phyloP scores from a whole-genome alignment of 2,329 filamentous ascomycete genomes.

The Raffaelea arxii region DNA sequence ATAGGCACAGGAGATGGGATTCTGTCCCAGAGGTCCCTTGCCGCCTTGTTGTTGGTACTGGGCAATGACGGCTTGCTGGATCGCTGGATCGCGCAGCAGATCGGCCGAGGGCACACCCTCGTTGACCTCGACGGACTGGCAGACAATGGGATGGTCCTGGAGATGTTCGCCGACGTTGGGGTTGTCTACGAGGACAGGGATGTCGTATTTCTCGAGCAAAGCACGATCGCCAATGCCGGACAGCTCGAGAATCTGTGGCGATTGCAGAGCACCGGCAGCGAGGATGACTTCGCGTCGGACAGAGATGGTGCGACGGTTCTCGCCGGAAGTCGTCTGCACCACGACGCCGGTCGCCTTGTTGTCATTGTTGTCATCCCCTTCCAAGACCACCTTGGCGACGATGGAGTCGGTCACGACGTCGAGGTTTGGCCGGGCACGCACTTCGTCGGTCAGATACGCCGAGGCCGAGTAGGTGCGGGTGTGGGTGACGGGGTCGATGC shows the following conservation, averaged over 20 bases:
- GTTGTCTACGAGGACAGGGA: constrained; percentile 30
- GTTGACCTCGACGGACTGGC: constrained; percentile 23
- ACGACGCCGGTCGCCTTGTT: constrained; percentile 15
- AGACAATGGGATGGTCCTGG: constrained; percentile 31
- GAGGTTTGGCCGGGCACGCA: constrained; percentile 9
- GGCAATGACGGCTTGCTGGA: constrained; percentile 14
- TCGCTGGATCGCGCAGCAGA: constrained; percentile 14
- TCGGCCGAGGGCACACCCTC: constrained; percentile 19
- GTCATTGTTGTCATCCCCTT: constrained; percentile 1
- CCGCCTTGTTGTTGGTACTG: constrained; percentile 21
- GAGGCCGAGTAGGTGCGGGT: constrained; percentile 9
- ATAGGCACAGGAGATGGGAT: constrained; percentile 20
- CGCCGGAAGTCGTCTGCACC: constrained; percentile 10
- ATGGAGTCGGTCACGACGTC: constrained; percentile 14
- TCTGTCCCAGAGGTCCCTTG: constrained; percentile 22
- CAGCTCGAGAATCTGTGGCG: constrained; percentile 24
- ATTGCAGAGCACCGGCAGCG: constrained; percentile 31
- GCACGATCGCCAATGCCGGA: constrained; percentile 28
- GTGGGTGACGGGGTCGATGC: constrained; percentile 9
- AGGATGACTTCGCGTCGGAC: constrained; percentile 31
- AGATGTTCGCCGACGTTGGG: constrained; percentile 39
- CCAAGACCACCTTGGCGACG: constrained; percentile 15
- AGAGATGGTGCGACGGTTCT: not conserved
- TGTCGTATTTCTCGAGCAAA: constrained; percentile 31
- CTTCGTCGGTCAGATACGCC: constrained; percentile 9